Evolutionary conservation across 2,329 filamentous ascomycete genomes (phyloP).

Genomic region (Camillea tinctor): DNA sequence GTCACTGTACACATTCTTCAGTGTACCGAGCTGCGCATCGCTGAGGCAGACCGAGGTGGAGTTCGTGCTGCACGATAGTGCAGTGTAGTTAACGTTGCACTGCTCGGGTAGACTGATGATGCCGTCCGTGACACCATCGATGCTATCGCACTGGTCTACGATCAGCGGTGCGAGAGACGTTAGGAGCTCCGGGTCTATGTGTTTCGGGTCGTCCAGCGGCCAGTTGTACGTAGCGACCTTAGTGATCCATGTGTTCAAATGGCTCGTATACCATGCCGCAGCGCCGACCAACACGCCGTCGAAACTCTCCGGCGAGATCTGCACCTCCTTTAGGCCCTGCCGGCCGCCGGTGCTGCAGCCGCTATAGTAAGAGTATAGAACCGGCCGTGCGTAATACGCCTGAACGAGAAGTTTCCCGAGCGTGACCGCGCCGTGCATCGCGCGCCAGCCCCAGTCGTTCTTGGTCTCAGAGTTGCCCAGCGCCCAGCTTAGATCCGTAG

Average conservation of each 20-base stretch:
- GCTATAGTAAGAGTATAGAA: constrained; percentile 51
- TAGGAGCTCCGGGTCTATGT: constrained; percentile 48
- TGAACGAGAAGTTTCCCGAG: constrained; percentile 46
- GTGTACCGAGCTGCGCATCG: constrained; percentile 38
- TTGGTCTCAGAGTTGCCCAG: constrained; percentile 34
- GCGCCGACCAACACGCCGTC: constrained; percentile 54
- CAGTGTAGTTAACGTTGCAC: constrained; percentile 44
- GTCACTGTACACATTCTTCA: constrained; percentile 33
- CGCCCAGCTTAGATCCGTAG: constrained; percentile 37
- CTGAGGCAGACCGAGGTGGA: constrained; percentile 40
- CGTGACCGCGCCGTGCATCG: constrained; percentile 48
- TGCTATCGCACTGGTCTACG: constrained; percentile 48
- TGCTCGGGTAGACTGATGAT: constrained; percentile 47
- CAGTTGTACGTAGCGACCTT: constrained; percentile 48
- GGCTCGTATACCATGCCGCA: constrained; percentile 50
- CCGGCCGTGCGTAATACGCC: constrained; percentile 45
- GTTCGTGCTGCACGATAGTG: constrained; percentile 37
- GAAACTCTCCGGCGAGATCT: constrained; percentile 54
- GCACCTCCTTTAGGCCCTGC: constrained; percentile 54
- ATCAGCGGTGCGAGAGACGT: constrained; percentile 39
- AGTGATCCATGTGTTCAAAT: constrained; percentile 43
- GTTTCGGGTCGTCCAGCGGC: constrained; percentile 41
- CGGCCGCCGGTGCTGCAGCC: constrained; percentile 60
- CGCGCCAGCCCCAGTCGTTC: constrained; percentile 39
- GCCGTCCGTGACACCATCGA: constrained; percentile 48